Evolutionary conservation across 345 rosid genomes (phyloP), one percentile per base, ranked within the genome.

Genomic region (Acer saccharum): DNA sequence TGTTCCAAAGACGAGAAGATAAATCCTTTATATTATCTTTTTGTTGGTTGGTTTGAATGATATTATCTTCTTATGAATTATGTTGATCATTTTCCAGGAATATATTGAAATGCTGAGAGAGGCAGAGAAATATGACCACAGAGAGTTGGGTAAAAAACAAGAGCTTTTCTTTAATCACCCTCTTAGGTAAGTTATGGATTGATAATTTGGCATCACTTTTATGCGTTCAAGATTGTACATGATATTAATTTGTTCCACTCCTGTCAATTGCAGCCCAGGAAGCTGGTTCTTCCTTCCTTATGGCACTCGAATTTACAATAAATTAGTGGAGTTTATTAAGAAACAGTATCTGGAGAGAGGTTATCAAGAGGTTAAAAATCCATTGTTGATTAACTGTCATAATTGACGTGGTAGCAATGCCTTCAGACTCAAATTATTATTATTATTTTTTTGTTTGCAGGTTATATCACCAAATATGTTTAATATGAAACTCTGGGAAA

Each of bases 281-380:
- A 94, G 99, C 85, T 97, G 93, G 95, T 97, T 97, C 86, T 93
- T 97, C 84, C 97, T 92, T 83, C 98, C 98, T 1, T 90, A 84
- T 41, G 98, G 99, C 65, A 83, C 98, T 79, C 90, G 94, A 76
- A 81, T 97, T 62, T 97, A 97, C 86, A 97, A 90, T 88, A 94
- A 90, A 83, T 75, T 97, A 58, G 83, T 88, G 91, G 91, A 86
- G 9, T 97, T 97, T 82, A 97, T 97, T 48, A 80, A 85, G 76
- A 79, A 82, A 61, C 89, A 92, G 76, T 94, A 93, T 71, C 83
- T 97, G 91, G 78, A 85, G 62, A 89, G 98, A 84, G 99, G 98
- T 54, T 97, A 97, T 79, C 89, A 91, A 73, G 98, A 96, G 98
- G 99, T 96, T 65, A 62, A 29, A 29, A 43, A 62, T 20, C 48